phyloP scores from a whole-genome alignment of 352 stramenopile genomes.

The Plasmopara muralis region DNA sequence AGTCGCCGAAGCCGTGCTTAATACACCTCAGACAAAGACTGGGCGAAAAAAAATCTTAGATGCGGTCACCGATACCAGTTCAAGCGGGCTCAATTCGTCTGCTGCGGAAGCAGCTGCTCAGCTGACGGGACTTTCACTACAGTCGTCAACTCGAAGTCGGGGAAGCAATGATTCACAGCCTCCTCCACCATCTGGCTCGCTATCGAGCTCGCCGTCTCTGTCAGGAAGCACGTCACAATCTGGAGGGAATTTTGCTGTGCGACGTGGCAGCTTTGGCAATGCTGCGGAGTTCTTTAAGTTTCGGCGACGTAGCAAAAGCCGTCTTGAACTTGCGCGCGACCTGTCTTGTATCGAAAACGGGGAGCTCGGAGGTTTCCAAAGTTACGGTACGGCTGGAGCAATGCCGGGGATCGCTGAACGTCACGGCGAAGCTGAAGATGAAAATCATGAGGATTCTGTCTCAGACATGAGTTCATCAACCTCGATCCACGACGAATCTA shows the following conservation, averaged over 20 bases:
- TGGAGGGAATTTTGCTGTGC: slow-evolving; percentile 15
- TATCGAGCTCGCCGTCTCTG: slow-evolving; percentile 29
- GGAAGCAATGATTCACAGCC: slow-evolving; percentile 23
- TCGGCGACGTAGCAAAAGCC: slow-evolving; percentile 79
- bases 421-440: slow-evolving; percentile 39
- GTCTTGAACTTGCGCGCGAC: slow-evolving; percentile 68
- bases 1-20: slow-evolving; percentile 73
- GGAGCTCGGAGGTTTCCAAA: slow-evolving; percentile 38
- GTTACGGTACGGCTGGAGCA: slow-evolving; percentile 40
- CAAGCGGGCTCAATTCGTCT: slow-evolving; percentile 40
- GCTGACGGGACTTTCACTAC: slow-evolving; percentile 42
- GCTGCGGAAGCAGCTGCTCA: slow-evolving; percentile 63
- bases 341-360: slow-evolving; percentile 46
- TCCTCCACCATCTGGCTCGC: slow-evolving; percentile 10
- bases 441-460: slow-evolving; percentile 35
- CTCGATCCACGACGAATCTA: slow-evolving; percentile 52
- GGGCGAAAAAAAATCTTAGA: slow-evolving; percentile 64
- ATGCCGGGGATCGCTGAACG: slow-evolving; percentile 78
- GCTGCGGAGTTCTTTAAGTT: slow-evolving; percentile 84
- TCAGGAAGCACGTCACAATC: slow-evolving; percentile 11
- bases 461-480: slow-evolving; percentile 44
- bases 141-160: slow-evolving; percentile 37
- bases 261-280: slow-evolving; percentile 77
- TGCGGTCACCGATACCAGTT: slow-evolving; percentile 32
- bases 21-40: slow-evolving; percentile 66